Evolutionary conservation across 768 basidiomycete species (phyloP), one percentile per base, ranked within the genome.

Genomic region (Polyporus arcularius): DNA sequence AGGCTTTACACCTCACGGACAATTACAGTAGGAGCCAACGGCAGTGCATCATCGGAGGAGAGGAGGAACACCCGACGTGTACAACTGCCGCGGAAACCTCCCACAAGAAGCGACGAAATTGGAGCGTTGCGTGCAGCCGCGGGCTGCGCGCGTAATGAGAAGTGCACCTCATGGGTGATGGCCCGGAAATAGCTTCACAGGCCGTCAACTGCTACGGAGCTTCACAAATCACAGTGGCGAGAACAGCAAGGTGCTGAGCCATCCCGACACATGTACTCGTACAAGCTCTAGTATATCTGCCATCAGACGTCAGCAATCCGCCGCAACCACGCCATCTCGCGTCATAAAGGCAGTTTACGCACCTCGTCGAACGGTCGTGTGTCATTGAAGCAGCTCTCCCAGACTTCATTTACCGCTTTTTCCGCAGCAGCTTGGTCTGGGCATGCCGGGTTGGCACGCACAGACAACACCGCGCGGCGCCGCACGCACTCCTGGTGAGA

Each of bases 301-400:
- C 56, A 47, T 53, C 39, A n/a, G 55, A 45, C 21, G 48, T 54
- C 30, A 55, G 56, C 32, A 38, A 54, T 40, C 40, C 5, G 30
- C 49, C 12, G 30, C 32, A 43, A 35, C 40, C 30, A n/a, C 46
- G 46, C 21, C 35, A 35, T 11, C 12, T 7, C 38, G 32, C 12
- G 30, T 11, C 6, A 40, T 28, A 31, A 14, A 28, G 21, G 7
- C 15, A 41, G 38, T 31, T 26, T 21, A 14, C 21, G 58, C 67
- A 93, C 94, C 88, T 98, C 96, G 73, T 99, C 97, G 72, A 98
- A 99, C 9, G 97, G 96, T 63, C 96, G 77, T 6, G 96, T 98
- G 72, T 98, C 97, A 40, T 83, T 88, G 75, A 92, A 95, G 73
- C 96, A 99, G 66, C 92, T 94, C 69, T 94, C 94, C 90, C 92